Percentiles rank a stretch among this genome's conserved stretches.
phyloP scores from a whole-genome alignment of 2,329 filamentous ascomycete genomes.

The Pseudogymnoascus sp. region DNA sequence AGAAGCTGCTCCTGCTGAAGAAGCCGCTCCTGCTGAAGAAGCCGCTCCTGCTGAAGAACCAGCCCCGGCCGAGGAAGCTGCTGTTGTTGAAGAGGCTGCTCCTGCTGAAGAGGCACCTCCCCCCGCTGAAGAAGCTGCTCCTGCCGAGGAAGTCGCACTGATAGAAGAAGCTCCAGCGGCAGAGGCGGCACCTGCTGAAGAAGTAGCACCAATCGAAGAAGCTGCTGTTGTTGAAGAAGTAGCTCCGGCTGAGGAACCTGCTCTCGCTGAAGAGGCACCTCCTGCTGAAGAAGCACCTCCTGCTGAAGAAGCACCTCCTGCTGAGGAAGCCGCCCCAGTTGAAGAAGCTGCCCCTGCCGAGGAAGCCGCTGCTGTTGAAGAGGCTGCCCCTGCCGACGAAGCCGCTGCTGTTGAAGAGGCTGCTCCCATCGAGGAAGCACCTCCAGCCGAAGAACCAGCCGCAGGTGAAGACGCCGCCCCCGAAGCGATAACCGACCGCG shows the following conservation, averaged over 20 bases:
- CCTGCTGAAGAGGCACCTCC: no score
- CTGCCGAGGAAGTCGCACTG: no score
- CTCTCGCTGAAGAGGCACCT: background rate
- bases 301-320: background rate
- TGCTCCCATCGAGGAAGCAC: background rate
- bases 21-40: background rate
- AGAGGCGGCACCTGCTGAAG: background rate
- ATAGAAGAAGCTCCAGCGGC: background rate
- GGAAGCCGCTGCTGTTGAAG: conserved; percentile 15
- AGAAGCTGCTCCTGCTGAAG: background rate
- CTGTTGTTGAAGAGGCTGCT: background rate
- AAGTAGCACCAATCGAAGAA: conserved; percentile 11
- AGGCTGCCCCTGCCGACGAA: background rate
- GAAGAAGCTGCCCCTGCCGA: conserved; percentile 11
- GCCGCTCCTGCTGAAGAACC: background rate
- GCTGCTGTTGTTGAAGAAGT: conserved; percentile 13
- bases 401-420: background rate
- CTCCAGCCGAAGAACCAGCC: conserved; percentile 10
- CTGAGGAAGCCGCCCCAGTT: background rate
- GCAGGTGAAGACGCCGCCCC: conserved; percentile 7
- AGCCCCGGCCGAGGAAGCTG: background rate
- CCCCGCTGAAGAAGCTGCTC: background rate
- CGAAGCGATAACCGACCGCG: conserved; percentile 16
- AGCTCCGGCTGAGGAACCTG: background rate
- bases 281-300: background rate